Conservation (phyloP, 176 grass and related monocot species). For the Pontederia paniculata region DNA sequence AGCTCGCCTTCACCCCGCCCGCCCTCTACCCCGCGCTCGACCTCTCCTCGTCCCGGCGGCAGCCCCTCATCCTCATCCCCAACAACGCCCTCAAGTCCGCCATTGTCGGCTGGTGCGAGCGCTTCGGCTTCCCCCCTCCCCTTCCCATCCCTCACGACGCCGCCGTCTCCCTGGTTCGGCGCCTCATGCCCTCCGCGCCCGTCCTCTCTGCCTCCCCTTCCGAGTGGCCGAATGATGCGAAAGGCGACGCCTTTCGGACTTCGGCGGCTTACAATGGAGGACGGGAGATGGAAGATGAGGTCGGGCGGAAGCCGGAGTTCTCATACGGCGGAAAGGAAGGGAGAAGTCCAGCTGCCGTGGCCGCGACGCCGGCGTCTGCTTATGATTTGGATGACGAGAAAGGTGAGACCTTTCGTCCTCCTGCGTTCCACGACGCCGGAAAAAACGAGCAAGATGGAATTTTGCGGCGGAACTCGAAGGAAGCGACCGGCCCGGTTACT, state of each 20-base stretch:
- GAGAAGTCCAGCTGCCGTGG: too few relatives aligned
- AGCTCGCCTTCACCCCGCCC: slow-evolving; percentile 25
- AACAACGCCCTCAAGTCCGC: slow-evolving; percentile 29
- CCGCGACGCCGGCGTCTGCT: not conserved
- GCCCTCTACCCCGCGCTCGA: slow-evolving; percentile 12
- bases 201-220: not conserved
- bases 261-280: too few relatives aligned
- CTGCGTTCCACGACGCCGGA: not conserved
- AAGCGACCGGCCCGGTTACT: not conserved
- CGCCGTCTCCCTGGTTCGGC: slow-evolving; percentile 14
- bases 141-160: slow-evolving; percentile 18
- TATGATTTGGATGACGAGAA: not conserved
- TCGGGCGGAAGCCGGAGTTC: not conserved
- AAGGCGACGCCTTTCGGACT: not conserved
- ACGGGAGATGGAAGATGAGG: not conserved
- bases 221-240: not conserved
- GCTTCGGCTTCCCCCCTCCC: slow-evolving; percentile 17
- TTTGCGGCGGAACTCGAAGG: not conserved
- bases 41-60: slow-evolving; percentile 7
- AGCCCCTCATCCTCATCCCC: slow-evolving; percentile 23
- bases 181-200: slow-evolving; percentile 13
- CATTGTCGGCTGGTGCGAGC: slow-evolving; percentile 36
- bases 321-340: too few relatives aligned
- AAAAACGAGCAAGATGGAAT: not conserved
- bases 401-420: not conserved